Evolutionary conservation across 345 rosid genomes (phyloP), one percentile per base, ranked within the genome.

Genomic region (Atalantia buxifolia): DNA sequence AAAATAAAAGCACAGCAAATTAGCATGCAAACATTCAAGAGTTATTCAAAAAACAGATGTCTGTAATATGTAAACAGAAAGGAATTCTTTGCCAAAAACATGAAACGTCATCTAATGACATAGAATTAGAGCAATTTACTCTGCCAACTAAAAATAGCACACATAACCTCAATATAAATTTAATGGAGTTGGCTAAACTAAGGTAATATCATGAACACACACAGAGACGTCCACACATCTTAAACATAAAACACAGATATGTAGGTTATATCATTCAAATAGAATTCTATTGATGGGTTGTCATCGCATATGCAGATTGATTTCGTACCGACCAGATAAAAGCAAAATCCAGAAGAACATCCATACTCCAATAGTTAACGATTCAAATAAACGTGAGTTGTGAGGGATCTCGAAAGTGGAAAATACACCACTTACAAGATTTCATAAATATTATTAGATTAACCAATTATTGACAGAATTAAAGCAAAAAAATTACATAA

Each of bases 41-140:
- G 66, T 18, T 28, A 2, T 35, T 63, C 22, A 25, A 57, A 55
- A 63, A 74, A 18, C 3, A 5, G 24, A 56, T 2, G 33, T 33
- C 59, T 33, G 36, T n/a, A 56, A 12, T 33, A 33, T 33, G 1
- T 6, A 25, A 55, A 24, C 33, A 57, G 76, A n/a, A 27, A 64
- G 40, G 33, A 18, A 66, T 24, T 10, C 24, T 65, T 72, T 74
- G 82, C 75, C 50, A 33, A 16, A 69, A 59, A 28, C 59, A 42
- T 40, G 42, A 68, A 68, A 30, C 3, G 1, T 70, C 66, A 66
- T 35, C 22, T 8, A 7, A 9, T 33, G 12, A 25, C 60, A 22
- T 59, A 27, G 55, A 60, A 73, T 12, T 59, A 36, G 22, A 59
- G 30, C 53, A 61, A 73, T 28, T 73, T 24, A 24, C 18, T 35